Percentiles rank a stretch among this genome's conserved stretches.
These are phyloP conservation scores for Penicillium vulpinum DNA, from an alignment of 2,329 filamentous ascomycete species.

Conservation along the genomic window DNA sequence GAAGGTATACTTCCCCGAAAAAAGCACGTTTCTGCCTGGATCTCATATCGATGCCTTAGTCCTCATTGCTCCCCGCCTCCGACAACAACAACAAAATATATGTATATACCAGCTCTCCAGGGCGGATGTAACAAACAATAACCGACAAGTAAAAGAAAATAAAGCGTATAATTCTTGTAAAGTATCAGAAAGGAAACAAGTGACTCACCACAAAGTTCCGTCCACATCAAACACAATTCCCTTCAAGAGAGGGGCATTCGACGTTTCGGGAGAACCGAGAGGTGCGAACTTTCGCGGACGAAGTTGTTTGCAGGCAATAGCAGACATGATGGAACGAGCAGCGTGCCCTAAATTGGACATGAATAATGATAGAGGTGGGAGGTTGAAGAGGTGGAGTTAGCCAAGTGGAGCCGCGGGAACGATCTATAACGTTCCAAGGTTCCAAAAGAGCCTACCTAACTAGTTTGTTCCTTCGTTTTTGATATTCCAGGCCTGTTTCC, in stretches of 20 bases:
- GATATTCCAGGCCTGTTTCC: too few relatives aligned
- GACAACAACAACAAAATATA: neutral
- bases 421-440: slow-evolving; percentile 1
- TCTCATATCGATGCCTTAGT: neutral
- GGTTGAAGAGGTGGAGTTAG: slow-evolving; percentile 1
- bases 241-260: slow-evolving; percentile 48
- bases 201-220: slow-evolving; percentile 79
- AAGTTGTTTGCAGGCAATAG: slow-evolving; percentile 21
- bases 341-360: neutral
- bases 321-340: slow-evolving; percentile 24
- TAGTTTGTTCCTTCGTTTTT: neutral
- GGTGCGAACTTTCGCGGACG: slow-evolving; percentile 53
- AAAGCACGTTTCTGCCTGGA: neutral
- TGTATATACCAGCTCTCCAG: neutral
- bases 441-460: neutral
- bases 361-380: neutral
- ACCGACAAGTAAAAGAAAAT: neutral
- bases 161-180: neutral
- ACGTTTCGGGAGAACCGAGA: slow-evolving; percentile 39
- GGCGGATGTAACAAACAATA: neutral
- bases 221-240: slow-evolving; percentile 88
- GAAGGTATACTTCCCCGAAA: neutral
- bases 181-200: neutral
- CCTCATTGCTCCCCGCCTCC: neutral
- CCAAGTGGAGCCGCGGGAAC: slow-evolving; percentile 3